These are phyloP conservation scores for Sugiyamaella marilandica DNA, from an alignment of 805 yeast species.

Conservation along the genomic window DNA sequence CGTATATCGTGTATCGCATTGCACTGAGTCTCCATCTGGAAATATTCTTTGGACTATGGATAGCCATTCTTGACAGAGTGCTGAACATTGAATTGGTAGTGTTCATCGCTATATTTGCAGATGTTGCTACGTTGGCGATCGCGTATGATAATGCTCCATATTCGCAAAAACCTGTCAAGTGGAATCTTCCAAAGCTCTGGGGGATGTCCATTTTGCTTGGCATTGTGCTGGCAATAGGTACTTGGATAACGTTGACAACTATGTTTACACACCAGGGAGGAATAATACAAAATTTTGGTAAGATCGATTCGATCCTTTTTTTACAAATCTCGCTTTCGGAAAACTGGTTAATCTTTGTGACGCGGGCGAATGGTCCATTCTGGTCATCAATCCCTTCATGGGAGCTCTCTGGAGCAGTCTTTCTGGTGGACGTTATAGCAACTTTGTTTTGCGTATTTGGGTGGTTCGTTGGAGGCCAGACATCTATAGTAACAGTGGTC, in stretches of 20 bases:
- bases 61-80: constrained; percentile 84
- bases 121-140: constrained; percentile 75
- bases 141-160: constrained; percentile 93
- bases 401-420: constrained; percentile 94
- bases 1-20: constrained; percentile 96
- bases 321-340: constrained; percentile 91
- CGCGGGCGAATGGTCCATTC: constrained; percentile 98
- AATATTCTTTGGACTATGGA: constrained; percentile 92
- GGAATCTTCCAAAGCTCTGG: constrained; percentile 93
- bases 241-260: constrained; percentile 93
- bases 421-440: constrained; percentile 83
- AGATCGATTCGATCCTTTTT: constrained; percentile 88
- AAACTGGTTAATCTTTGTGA: constrained; percentile 95
- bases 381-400: constrained; percentile 96
- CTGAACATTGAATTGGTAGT: constrained; percentile 87
- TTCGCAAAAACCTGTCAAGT: constrained; percentile 88
- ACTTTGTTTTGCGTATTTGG: constrained; percentile 92
- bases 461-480: constrained; percentile 98
- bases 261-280: constrained; percentile 89
- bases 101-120: constrained; percentile 92
- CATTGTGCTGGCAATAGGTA: constrained; percentile 63
- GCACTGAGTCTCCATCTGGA: constrained; percentile 94
- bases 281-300: constrained; percentile 92
- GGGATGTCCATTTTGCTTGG: constrained; percentile 74
- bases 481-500: constrained; percentile 90